Conservation (phyloP, 2,329 filamentous ascomycete genomes). For the Scedosporium dehoogii region DNA sequence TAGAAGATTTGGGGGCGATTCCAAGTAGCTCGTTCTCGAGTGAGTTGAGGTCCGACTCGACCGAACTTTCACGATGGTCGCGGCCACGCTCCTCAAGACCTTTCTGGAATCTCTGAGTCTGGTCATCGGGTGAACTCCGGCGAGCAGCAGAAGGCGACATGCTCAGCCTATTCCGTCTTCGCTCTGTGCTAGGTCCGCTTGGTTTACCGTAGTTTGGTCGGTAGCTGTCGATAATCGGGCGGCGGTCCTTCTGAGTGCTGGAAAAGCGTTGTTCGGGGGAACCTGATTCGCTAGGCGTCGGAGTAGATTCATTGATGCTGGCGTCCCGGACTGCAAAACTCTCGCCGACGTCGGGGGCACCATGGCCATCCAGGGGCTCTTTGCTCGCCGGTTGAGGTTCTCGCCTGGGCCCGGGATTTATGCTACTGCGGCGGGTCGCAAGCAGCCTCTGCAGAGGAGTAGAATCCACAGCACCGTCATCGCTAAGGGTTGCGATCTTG, state of each 20-base stretch:
- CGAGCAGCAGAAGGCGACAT: background rate
- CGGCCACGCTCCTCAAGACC: constrained; percentile 1
- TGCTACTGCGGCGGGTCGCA: constrained; percentile 4
- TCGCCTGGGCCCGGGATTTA: constrained; percentile 8
- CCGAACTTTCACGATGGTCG: background rate
- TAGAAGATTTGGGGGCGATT: constrained; percentile 16
- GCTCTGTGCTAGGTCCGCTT: constrained; percentile 10
- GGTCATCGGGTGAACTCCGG: background rate
- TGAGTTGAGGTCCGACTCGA: constrained; percentile 24
- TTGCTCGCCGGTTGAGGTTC: constrained; percentile 7
- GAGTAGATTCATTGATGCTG: background rate
- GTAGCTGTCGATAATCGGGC: constrained; percentile 5
- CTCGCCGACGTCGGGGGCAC: background rate
- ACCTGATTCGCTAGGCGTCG: background rate
- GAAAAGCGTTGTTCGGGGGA: background rate
- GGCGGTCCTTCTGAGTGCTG: background rate
- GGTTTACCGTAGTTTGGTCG: constrained; percentile 6
- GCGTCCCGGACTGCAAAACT: background rate
- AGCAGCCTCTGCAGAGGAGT: constrained; percentile 11
- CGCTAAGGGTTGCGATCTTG: background rate
- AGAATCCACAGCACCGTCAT: constrained; percentile 10
- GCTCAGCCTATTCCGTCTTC: constrained; percentile 5
- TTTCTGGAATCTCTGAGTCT: background rate
- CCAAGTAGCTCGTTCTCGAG: constrained; percentile 28
- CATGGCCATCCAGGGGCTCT: constrained; percentile 9